phyloP scores from a whole-genome alignment of 352 stramenopile species.

The Phytophthora macrochlamydospora region DNA sequence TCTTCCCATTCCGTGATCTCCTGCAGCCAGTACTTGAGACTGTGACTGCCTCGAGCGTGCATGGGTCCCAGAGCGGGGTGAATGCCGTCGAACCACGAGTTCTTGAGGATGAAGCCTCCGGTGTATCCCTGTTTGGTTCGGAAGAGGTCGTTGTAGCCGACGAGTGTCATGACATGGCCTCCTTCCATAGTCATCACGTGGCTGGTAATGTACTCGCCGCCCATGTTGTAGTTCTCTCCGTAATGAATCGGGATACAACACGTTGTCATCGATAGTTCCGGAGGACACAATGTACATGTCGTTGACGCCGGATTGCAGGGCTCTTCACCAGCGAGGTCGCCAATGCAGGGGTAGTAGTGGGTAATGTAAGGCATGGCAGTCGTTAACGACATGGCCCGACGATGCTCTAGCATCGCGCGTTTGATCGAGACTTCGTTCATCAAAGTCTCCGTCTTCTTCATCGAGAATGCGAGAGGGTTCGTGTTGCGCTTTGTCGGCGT shows the following conservation, averaged over 20 bases:
- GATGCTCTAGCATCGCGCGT: constrained; percentile 41
- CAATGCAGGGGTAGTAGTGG: constrained; percentile 69
- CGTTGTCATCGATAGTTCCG: constrained; percentile 51
- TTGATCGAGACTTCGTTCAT: constrained; percentile 53
- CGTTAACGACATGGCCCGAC: constrained; percentile 56
- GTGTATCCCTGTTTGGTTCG: constrained; percentile 65
- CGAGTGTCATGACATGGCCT: constrained; percentile 75
- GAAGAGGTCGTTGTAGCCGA: constrained; percentile 73
- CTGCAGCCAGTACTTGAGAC: constrained; percentile 74
- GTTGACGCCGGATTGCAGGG: constrained; percentile 59
- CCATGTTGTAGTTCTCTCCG: constrained; percentile 66
- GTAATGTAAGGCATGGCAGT: constrained; percentile 63
- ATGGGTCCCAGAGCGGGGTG: constrained; percentile 58
- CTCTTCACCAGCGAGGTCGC: constrained; percentile 45
- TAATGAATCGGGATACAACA: constrained; percentile 57
- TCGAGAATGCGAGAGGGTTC: constrained; percentile 52
- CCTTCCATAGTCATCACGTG: constrained; percentile 55
- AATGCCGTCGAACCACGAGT: constrained; percentile 76
- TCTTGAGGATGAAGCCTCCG: constrained; percentile 77
- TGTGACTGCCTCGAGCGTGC: constrained; percentile 70
- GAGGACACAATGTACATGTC: constrained; percentile 56
- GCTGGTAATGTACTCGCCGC: constrained; percentile 68
- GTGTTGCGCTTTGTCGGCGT: constrained; percentile 38
- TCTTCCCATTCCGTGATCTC: constrained; percentile 76
- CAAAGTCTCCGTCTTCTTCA: constrained; percentile 55